Evolutionary conservation across 768 basidiomycete genomes (phyloP), one percentile per base, ranked within the genome.

Genomic region (Cyclocybe aegerita): DNA sequence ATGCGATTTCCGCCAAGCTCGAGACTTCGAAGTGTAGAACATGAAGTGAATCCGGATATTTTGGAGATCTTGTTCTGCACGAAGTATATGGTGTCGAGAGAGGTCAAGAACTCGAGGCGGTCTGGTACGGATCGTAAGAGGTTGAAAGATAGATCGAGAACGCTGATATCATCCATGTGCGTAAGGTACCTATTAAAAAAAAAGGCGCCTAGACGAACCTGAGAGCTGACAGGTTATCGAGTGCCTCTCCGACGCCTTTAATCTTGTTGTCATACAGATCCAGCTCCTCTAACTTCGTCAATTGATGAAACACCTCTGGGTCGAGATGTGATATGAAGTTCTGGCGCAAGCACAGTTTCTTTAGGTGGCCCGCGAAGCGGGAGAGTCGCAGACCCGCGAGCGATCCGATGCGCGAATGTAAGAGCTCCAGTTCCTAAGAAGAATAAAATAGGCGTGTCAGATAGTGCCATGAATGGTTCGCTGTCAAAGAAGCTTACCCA

Each of bases 201-300:
- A 11, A 16, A 23, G 4, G 35, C n/a, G 16, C 17, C 8, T 10
- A 16, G 14, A 23, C 15, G 34, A 32, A 50, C 90, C 58, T 73
- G 45, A 93, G 73, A 31, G 76, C 75, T 4, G 67, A 64, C 38
- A 85, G 61, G 32, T 73, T 73, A 52, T 85, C 76, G 46, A 98
- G 60, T 0, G 88, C 86, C 53, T 82, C 72, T 0, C 81, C 88
- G 14, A 90, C 65, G 43, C 73, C 69, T 70, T 91, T 95, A 56
- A 99, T 66, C 65, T 92, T 87, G 72, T 99, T 99, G 67, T 99
- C 97, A 64, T 98, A 99, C 54, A 98, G 60, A 70, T 99, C 97
- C 50, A 98, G 68, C 55, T 98, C 97, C 62, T 93, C 90, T 33
- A 99, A 70, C 39, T 81, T 75, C 9, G 64, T 77, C 49, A 98